Conservation (phyloP, 2,329 filamentous ascomycete genomes). For the Metarhizium album region DNA sequence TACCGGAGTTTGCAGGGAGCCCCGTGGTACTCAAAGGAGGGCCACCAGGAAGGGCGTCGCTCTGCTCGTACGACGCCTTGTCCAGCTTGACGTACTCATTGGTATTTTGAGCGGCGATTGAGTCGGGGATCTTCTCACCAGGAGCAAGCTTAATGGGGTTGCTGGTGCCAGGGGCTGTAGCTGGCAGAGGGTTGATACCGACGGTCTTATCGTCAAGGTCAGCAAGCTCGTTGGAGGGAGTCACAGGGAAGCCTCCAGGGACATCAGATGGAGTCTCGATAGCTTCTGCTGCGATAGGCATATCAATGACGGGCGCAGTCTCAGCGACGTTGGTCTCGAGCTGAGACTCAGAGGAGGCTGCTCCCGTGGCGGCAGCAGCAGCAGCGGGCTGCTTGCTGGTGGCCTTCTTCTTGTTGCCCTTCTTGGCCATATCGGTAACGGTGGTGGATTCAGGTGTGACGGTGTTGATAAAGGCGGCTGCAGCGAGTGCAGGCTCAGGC, state of each 20-base stretch:
- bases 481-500: slow-evolving; percentile 11
- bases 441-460: slow-evolving; percentile 63
- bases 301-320: background rate
- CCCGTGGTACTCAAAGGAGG: slow-evolving; percentile 25
- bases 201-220: slow-evolving; percentile 41
- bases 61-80: slow-evolving; percentile 77
- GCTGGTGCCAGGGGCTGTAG: slow-evolving; percentile 45
- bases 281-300: slow-evolving; percentile 7
- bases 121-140: slow-evolving; percentile 70
- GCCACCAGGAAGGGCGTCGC: slow-evolving; percentile 49
- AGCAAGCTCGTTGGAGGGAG: slow-evolving; percentile 46
- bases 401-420: slow-evolving; percentile 41
- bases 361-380: slow-evolving; percentile 3
- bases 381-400: slow-evolving; percentile 10
- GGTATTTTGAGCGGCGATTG: slow-evolving; percentile 54
- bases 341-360: background rate
- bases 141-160: slow-evolving; percentile 75
- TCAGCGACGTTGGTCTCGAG: background rate
- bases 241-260: slow-evolving; percentile 49
- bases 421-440: slow-evolving; percentile 44
- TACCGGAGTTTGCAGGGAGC: slow-evolving; percentile 46
- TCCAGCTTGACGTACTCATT: slow-evolving; percentile 68
- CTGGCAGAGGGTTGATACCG: slow-evolving; percentile 50
- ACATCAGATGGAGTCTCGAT: slow-evolving; percentile 24
- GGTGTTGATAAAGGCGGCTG: slow-evolving; percentile 50